phyloP scores from a whole-genome alignment of 768 basidiomycete genomes.

The Suillus fuscotomentosus region DNA sequence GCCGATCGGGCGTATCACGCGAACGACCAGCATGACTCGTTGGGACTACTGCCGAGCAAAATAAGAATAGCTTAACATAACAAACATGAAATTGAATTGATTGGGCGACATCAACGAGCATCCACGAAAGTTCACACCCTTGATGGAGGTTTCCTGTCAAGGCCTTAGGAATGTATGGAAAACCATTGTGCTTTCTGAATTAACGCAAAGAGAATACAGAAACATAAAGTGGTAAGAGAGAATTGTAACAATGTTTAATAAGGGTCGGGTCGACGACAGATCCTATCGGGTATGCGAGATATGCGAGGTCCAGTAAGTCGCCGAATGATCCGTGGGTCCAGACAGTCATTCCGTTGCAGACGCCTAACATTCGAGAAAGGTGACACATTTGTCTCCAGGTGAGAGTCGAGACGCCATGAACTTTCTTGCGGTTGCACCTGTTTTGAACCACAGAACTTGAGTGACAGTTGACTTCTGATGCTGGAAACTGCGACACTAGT shows the following conservation, averaged over 20 bases:
- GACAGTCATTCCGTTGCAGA: not conserved
- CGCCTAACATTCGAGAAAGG: not conserved
- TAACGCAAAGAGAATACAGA: not conserved
- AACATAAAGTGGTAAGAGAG: not conserved
- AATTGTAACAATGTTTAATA: not conserved
- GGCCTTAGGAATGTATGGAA: not conserved
- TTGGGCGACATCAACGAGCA: not conserved
- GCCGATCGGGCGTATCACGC: not conserved
- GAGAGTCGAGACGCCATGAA: not conserved
- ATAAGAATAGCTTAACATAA: not conserved
- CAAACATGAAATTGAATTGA: not conserved
- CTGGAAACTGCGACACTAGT: conserved; percentile 35
- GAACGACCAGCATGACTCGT: not conserved
- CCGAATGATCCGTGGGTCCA: conserved; percentile 9
- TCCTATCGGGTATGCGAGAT: conserved; percentile 50
- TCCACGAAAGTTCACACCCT: not conserved
- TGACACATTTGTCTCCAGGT: not conserved
- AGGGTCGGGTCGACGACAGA: conserved; percentile 29
- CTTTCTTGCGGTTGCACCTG: not conserved
- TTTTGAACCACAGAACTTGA: conserved; percentile 3
- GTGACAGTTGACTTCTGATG: conserved; percentile 22
- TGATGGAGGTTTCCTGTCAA: not conserved
- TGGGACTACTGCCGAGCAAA: not conserved
- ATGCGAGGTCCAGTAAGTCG: conserved; percentile 25
- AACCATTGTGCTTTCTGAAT: not conserved